Conservation (phyloP, 805 yeast species). For the Candida argentea region DNA sequence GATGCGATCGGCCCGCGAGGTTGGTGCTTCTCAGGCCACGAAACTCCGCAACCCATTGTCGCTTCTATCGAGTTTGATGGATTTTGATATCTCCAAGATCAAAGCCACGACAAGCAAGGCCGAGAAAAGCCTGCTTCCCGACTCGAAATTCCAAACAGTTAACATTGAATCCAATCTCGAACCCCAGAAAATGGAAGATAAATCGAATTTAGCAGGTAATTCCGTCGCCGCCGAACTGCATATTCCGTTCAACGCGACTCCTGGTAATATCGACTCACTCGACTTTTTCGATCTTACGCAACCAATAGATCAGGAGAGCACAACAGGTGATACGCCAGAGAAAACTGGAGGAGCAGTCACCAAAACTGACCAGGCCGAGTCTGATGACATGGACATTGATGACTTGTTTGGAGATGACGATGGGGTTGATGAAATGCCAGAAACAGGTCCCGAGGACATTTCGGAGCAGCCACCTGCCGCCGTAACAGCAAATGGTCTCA, state of each 20-base stretch:
- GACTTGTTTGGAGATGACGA: constrained; percentile 25
- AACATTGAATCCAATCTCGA: no score
- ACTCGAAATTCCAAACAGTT: no score
- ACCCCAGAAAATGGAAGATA: no score
- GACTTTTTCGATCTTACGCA: no score
- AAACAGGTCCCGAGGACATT: constrained; percentile 1
- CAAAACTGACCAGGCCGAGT: constrained; percentile 4
- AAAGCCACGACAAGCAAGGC: no score
- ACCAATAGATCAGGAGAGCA: constrained; percentile 2
- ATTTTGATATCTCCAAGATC: constrained; percentile 18
- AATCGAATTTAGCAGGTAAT: no score
- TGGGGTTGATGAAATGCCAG: constrained; percentile 15
- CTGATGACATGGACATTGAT: constrained; percentile 18
- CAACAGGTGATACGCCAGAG: background rate
- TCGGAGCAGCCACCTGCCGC: constrained; percentile 1
- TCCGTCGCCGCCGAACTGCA: no score
- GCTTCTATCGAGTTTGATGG: constrained; percentile 26
- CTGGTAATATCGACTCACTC: no score
- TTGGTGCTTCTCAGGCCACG: background rate
- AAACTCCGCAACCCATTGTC: constrained; percentile 17
- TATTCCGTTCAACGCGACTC: no score
- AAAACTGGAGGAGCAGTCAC: constrained; percentile 1
- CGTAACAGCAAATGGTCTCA: constrained; percentile 3
- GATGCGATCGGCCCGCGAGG: no score
- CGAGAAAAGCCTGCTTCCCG: no score